Percentiles rank a stretch among this genome's conserved stretches.
These are phyloP conservation scores for Beta macrorhiza DNA, from an alignment of 179 eudicot genomes.

Conservation along the genomic window DNA sequence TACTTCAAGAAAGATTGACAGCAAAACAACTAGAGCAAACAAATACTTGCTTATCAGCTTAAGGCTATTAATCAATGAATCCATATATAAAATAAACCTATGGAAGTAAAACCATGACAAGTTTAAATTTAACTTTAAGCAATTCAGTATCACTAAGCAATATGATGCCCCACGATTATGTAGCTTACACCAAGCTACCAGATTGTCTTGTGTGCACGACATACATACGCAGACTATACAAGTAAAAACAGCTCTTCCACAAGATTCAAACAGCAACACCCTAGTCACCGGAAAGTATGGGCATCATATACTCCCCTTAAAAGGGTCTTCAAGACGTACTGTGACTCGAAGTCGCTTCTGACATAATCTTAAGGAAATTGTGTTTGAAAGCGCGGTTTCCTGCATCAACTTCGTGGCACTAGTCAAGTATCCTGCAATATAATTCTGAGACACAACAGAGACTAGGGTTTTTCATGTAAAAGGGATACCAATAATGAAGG, in stretches of 20 bases:
- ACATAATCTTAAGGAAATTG: neutral
- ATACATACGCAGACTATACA: slow-evolving; percentile 4
- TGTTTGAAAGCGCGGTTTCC: neutral
- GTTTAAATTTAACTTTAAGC: neutral
- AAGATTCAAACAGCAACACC: neutral
- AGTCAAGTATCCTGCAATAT: slow-evolving; percentile 1
- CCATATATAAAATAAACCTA: neutral
- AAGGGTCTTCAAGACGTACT: neutral
- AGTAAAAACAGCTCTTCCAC: neutral
- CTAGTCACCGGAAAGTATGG: neutral
- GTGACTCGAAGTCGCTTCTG: neutral
- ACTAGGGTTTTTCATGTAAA: neutral
- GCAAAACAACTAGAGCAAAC: too few species aligned
- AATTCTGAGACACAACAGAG: neutral
- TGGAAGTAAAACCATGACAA: neutral
- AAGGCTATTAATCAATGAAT: neutral
- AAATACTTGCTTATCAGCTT: too few species aligned
- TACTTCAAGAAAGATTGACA: neutral
- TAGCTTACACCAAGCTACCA: slow-evolving; percentile 6
- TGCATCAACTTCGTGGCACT: neutral
- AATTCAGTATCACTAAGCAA: neutral
- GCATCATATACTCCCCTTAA: neutral
- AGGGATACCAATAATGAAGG: slow-evolving; percentile 12
- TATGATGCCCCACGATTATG: neutral
- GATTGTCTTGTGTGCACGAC: neutral